Evolutionary conservation across 495 filamentous ascomycete species (phyloP), one percentile per base, ranked within the genome.

Genomic region (Clohesyomyces aquaticus): DNA sequence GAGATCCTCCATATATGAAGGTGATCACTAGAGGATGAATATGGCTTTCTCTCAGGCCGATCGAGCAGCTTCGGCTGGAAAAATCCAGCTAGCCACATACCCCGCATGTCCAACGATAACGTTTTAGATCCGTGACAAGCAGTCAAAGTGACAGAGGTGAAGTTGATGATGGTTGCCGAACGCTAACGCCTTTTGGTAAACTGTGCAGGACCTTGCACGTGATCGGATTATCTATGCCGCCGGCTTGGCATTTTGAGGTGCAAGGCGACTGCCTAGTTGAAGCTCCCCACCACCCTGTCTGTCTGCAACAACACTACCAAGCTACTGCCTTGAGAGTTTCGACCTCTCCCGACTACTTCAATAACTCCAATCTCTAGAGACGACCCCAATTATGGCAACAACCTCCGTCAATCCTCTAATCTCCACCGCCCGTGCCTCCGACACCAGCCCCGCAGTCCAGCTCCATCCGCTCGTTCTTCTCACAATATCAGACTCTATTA

Each of bases 401-500:
- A 73, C 74, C n/a, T 54, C 72, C 16, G 19, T 67, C 21, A 79
- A 79, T 25, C 79, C 83, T 10, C 80, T 89, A 27, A 70, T 90
- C 29, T 88, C 87, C 0, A 79, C 77, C 10, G 67, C 79, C 62
- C 82, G 87, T 69, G 84, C 89, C 10, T 90, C 92, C 59, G 85
- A 87, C 67, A 90, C 90, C 14, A 87, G 88, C 22, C 85, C 95
- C 18, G 85, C 89, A 66, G 86, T 93, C 27, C 88, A 91, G 68
- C 86, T 99, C 3, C 94, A 99, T 72, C 94, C 94, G 43, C 87
- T 99, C 10, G 91, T 95, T 28, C 86, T 98, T 53, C 90, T 99
- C 76, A 96, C 90, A 19, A 93, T 99, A 63, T 96, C 93, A 53
- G 94, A 99, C 78, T 93, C 92, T 75, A 91, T 97, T 73, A 95